Evolutionary conservation across 176 grass and related monocot species (phyloP), one percentile per base, ranked within the genome.

Genomic region (Triticum urartu): DNA sequence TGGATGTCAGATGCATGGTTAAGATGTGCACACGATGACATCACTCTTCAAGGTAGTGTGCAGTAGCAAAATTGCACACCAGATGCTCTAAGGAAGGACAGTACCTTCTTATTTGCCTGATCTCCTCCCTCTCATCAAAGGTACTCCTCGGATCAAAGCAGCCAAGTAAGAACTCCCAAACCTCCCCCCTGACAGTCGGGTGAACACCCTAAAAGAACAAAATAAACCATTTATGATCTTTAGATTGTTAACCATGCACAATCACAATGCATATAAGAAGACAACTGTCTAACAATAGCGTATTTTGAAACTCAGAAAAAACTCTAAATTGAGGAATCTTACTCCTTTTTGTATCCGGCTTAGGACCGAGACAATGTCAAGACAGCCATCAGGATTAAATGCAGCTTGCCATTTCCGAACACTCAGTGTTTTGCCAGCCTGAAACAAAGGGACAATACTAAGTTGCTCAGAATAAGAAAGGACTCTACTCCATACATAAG

Each of bases 141-240:
- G 90, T 94, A 86, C 97, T 99, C 83, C 90, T 91, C 13, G 97
- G 97, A 68, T 99, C 97, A 17, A 90, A 99, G 81, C 97, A 99
- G n/a, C 97, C 97, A 80, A 99, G 94, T 81, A 97, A 87, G 77
- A 93, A 97, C 50, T 97, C 97, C 97, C 97, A 99, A 79, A 99
- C 97, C 69, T 99, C 89, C 62, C 97, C 97, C 81, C 97, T 96
- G 62, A 97, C 93, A 32, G 97, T 93, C 71, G 97, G 97, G 91
- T 99, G 94, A 71, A 99, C 92, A 91, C 97, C 97, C 97, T 99
- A 85, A 64, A 78, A 69, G 10, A 88, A 67, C 1, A 35, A 82
- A 28, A 84, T 25, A 71, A 84, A 86, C 75, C 32, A 83, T 89
- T 75, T 60, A 13, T 58, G 11, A 36, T 81, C 14, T 20, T n/a